Evolutionary conservation across 306 rosid species (phyloP).

Genomic region (Vigna unguiculata): DNA sequence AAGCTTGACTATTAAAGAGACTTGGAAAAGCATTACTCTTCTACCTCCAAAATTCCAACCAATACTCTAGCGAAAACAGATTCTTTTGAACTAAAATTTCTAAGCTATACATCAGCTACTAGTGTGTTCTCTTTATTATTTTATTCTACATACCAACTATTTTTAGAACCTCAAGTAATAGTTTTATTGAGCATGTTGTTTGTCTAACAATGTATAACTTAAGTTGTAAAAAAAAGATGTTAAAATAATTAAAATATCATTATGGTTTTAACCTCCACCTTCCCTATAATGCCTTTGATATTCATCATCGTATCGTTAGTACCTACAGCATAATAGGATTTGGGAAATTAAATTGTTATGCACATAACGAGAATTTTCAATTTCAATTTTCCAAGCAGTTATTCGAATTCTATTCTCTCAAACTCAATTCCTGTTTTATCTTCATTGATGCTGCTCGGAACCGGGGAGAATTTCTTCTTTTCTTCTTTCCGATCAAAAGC

Average conservation of each 20-base stretch:
- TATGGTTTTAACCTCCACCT: no score
- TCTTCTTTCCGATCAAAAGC: slow-evolving; percentile 5
- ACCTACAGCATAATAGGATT: neutral
- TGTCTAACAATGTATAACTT: no score
- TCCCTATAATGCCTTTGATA: no score
- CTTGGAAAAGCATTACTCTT: no score
- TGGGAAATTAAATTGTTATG: neutral
- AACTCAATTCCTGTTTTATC: neutral
- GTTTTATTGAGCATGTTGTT: no score
- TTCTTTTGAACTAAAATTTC: neutral
- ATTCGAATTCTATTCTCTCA: neutral
- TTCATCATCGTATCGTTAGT: no score
- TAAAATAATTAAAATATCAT: no score
- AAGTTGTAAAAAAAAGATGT: no score
- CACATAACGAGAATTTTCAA: no score
- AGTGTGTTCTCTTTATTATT: no score
- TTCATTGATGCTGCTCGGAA: neutral
- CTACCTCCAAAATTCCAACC: neutral
- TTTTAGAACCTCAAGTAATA: no score
- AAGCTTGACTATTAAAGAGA: neutral
- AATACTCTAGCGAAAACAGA: neutral
- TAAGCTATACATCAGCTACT: neutral
- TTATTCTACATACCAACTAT: no score
- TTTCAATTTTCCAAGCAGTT: neutral
- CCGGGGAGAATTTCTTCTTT: neutral